Evolutionary conservation across 192 early-diverging fungal species (phyloP).

Genomic region (Backusella westeae): DNA sequence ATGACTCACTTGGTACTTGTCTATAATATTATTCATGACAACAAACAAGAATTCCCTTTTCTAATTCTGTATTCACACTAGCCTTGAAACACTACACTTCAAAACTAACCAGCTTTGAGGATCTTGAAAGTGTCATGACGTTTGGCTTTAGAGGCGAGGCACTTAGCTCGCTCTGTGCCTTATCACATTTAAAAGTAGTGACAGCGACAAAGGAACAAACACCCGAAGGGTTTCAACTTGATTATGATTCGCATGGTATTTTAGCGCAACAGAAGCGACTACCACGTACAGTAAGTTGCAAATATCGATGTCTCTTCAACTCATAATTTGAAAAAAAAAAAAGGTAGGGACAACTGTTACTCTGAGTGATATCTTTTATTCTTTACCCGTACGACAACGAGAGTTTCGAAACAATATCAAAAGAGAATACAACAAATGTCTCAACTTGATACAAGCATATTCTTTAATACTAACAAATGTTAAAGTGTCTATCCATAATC

Average conservation of each 20-base stretch:
- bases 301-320: not conserved
- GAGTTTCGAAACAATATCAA: slow-evolving; percentile 86
- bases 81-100: slow-evolving; percentile 89
- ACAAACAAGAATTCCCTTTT: not conserved
- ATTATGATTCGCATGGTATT: slow-evolving; percentile 65
- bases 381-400: slow-evolving; percentile 80
- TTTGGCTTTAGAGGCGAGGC: slow-evolving; percentile 98
- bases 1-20: slow-evolving; percentile 60
- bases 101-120: slow-evolving; percentile 77
- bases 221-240: slow-evolving; percentile 63
- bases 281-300: slow-evolving; percentile 47
- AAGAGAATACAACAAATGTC: slow-evolving; percentile 73
- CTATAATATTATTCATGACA: no score
- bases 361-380: slow-evolving; percentile 73
- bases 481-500: slow-evolving; percentile 64
- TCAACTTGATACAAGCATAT: slow-evolving; percentile 82
- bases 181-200: slow-evolving; percentile 63
- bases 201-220: slow-evolving; percentile 61
- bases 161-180: slow-evolving; percentile 82
- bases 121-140: slow-evolving; percentile 68
- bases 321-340: not conserved
- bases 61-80: slow-evolving; percentile 17
- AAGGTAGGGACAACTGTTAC: slow-evolving; percentile 77
- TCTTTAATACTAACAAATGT: slow-evolving; percentile 70
- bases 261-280: slow-evolving; percentile 44